A percentile compares a stretch with the other conserved stretches of the same genome.
Evolutionary conservation across 1,139 yeast species (phyloP).

Genomic region (Protomyces lactucae-debilis): DNA sequence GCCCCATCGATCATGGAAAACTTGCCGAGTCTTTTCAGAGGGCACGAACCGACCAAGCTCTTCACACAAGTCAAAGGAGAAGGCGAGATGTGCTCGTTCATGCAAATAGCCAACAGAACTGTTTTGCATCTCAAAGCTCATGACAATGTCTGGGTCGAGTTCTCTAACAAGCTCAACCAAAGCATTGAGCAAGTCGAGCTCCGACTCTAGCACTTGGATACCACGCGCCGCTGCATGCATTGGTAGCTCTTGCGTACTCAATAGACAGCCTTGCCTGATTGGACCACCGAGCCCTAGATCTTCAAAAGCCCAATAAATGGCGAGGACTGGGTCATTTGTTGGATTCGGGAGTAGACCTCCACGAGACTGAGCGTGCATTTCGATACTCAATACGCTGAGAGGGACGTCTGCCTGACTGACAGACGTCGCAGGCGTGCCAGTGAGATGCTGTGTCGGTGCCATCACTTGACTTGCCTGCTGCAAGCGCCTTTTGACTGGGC

Average conservation of each 20-base stretch:
- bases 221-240: neutral
- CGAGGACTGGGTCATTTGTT: constrained; percentile 49
- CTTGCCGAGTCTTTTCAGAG: constrained; percentile 37
- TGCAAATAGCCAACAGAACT: constrained; percentile 85
- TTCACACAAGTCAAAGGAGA: constrained; percentile 51
- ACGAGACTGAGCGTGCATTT: constrained; percentile 46
- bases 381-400: constrained; percentile 20
- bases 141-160: constrained; percentile 79
- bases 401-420: constrained; percentile 21
- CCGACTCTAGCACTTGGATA: constrained; percentile 41
- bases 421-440: neutral
- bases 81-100: constrained; percentile 51
- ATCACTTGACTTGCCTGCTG: constrained; percentile 11
- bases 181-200: constrained; percentile 52
- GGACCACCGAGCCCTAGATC: constrained; percentile 18
- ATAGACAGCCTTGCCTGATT: constrained; percentile 9
- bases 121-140: constrained; percentile 79
- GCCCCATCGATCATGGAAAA: constrained; percentile 70
- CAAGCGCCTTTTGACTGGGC: neutral
- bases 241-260: constrained; percentile 8
- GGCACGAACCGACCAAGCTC: constrained; percentile 41
- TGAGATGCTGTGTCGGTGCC: neutral
- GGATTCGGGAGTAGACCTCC: constrained; percentile 62
- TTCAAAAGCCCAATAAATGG: constrained; percentile 62
- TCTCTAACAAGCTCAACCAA: constrained; percentile 54